A percentile compares a stretch with the other conserved stretches of the same genome.
These are phyloP conservation scores for Pholiota molesta DNA, from an alignment of 768 basidiomycete genomes.

Conservation along the genomic window DNA sequence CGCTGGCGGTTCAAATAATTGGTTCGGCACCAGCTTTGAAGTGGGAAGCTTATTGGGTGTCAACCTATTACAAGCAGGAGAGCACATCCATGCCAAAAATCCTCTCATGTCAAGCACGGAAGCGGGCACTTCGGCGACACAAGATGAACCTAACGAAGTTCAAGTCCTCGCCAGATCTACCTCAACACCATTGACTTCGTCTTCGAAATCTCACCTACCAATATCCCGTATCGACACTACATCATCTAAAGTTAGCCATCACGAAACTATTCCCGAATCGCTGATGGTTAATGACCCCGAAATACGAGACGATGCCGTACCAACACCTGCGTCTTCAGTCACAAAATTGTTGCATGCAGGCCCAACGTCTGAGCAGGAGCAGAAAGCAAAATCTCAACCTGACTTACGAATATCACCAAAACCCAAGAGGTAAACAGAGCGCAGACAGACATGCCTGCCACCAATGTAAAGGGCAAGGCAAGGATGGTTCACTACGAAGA, in stretches of 20 bases:
- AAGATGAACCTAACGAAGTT: neutral
- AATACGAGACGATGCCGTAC: neutral
- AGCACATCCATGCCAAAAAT: constrained; percentile 12
- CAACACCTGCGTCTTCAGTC: constrained; percentile 4
- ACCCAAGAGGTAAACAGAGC: neutral
- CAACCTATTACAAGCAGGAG: constrained; percentile 49
- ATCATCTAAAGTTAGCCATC: constrained; percentile 1
- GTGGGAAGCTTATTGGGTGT: constrained; percentile 78
- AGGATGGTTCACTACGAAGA: constrained; percentile 45
- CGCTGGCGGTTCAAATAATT: constrained; percentile 33
- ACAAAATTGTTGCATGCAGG: neutral
- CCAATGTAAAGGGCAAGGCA: constrained; percentile 30
- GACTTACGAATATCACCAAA: neutral
- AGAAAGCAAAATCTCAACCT: constrained; percentile 9
- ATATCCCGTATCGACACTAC: neutral
- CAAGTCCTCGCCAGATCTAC: neutral
- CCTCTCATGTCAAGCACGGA: neutral
- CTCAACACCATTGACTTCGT: neutral
- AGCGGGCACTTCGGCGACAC: neutral
- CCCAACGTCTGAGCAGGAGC: neutral
- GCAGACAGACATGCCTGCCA: neutral
- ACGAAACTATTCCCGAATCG: neutral
- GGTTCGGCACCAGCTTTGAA: constrained; percentile 80
- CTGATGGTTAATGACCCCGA: no score
- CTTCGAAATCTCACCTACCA: neutral